Evolutionary conservation across 2,329 filamentous ascomycete species (phyloP), one percentile per base, ranked within the genome.

Genomic region (Amphichorda felina): DNA sequence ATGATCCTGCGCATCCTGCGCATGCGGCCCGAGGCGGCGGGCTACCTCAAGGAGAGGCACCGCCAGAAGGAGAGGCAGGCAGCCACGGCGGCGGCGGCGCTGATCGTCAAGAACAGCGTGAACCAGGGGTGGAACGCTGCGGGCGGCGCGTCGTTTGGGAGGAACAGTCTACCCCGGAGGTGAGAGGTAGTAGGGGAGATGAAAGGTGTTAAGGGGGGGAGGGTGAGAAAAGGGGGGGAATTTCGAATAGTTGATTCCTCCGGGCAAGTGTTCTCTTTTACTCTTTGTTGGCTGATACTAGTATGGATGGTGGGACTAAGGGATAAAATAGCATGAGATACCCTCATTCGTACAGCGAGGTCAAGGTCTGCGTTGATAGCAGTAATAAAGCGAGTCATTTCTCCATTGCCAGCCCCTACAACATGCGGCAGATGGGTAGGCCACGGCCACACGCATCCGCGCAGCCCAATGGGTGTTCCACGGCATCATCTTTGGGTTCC

Each of bases 1-100:
- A 96, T 96, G 83, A 96, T 98, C 45, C 59, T 98, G 48, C 73
- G 91, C 15, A 98, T 98, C 44, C 60, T 98, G 45, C 73, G 91
- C 35, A 98, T 98, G 91, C 70, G 91, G 36, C 86, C 87, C 3
- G 91, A 96, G 61, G 91, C 91, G 3, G 72, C 79, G 33, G 65
- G 74, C 24, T 98, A 98, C 58, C 68, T 98, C 41, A 85, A 84
- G 50, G 89, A 96, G 56, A 70, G 91, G 29, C 88, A 86, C 53
- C 72, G 91, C 43, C 91, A 98, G 55, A 94, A 94, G 66, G 91
- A 96, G 63, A 72, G 91, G 44, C 75, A 95, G 51, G 85, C 86
- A 4, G 88, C 89, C 2, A 80, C 86, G 5, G 85, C 87, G 14
- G 89, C 89, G 1, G 91, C 91, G 4, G 88, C 94, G 50, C 76